Conservation (phyloP, 345 rosid genomes). For the Eucalyptus grandis region DNA sequence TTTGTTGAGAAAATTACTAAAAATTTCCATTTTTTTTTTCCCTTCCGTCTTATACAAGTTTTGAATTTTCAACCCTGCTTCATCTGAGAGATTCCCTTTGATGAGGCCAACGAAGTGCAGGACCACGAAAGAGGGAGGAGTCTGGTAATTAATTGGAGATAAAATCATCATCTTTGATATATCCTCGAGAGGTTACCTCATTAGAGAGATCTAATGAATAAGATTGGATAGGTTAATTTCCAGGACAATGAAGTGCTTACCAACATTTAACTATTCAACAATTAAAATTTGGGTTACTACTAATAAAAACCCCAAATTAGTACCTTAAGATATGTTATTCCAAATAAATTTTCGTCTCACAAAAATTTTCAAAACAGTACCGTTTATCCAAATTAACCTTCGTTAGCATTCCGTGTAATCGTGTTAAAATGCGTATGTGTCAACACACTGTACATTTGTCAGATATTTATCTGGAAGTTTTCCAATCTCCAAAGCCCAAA, state of each 20-base stretch:
- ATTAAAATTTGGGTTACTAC: not conserved
- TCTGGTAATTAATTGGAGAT: not conserved
- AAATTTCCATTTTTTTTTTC: not conserved
- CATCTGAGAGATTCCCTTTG: not conserved
- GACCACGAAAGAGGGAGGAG: not conserved
- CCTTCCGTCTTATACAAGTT: not conserved
- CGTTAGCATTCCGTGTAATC: too few relatives aligned
- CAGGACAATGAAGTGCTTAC: not conserved
- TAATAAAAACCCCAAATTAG: too few relatives aligned
- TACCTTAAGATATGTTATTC: too few relatives aligned
- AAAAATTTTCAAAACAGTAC: rapidly evolving
- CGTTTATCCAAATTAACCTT: rapidly evolving
- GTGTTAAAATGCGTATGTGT: rapidly evolving
- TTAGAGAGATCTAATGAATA: not conserved
- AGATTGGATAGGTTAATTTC: not conserved
- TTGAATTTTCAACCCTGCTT: not conserved
- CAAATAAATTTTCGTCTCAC: too few relatives aligned
- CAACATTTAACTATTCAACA: not conserved
- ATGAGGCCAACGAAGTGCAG: not conserved
- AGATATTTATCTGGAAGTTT: too few relatives aligned
- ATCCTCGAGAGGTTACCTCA: not conserved
- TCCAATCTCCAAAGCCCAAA: not conserved
- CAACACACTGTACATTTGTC: rapidly evolving
- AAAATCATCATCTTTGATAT: not conserved
- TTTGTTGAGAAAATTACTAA: not conserved